phyloP scores from a whole-genome alignment of 495 filamentous ascomycete genomes.

The Xylaria nigripes region DNA sequence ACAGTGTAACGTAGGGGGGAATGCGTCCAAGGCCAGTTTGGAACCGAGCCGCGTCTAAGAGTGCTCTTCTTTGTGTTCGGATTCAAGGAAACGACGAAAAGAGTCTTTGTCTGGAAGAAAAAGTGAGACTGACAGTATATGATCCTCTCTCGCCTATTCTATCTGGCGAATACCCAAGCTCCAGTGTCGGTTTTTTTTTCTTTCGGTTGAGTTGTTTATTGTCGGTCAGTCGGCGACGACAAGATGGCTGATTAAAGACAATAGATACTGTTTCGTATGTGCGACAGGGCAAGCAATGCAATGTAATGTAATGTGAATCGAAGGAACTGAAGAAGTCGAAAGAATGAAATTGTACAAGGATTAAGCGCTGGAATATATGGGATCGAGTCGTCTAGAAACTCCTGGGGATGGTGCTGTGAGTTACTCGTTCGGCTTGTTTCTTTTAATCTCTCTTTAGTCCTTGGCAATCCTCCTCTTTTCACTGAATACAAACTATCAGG shows the following conservation, averaged over 20 bases:
- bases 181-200: background rate
- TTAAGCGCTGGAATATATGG: conserved; percentile 11
- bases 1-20: conserved; percentile 13
- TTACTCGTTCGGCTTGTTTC: conserved; percentile 2
- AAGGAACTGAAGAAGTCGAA: conserved; percentile 4
- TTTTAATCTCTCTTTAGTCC: background rate
- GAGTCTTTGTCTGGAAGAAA: background rate
- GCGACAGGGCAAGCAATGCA: conserved; percentile 7
- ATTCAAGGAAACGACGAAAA: background rate
- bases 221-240: background rate
- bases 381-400: conserved; percentile 16
- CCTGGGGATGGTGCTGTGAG: background rate
- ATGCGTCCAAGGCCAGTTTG: no score
- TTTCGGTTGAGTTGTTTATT: background rate
- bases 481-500: background rate
- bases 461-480: conserved; percentile 3
- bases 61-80: conserved; percentile 13
- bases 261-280: conserved; percentile 5
- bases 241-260: conserved; percentile 8
- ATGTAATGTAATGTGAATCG: conserved; percentile 10
- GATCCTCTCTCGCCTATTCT: background rate
- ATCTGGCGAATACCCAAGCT: background rate
- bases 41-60: no score
- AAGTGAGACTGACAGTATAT: background rate
- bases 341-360: conserved; percentile 13